Evolutionary conservation across 75 land plant genomes (phyloP).

Genomic region (Picea sitchensis): DNA sequence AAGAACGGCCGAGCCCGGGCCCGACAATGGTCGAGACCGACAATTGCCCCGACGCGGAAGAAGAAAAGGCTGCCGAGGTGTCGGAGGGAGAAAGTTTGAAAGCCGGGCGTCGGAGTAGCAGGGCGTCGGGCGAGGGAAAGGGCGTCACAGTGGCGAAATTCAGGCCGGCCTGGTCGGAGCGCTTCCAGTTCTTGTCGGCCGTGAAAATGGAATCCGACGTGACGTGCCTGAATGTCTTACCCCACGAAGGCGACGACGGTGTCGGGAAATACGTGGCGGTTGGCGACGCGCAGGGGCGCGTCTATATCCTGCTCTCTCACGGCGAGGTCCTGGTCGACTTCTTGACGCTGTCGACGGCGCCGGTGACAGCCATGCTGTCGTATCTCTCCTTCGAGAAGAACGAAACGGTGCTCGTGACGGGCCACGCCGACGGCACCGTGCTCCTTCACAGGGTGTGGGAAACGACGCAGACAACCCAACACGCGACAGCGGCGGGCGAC

Average conservation of each 20-base stretch:
- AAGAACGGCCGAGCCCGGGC: background rate
- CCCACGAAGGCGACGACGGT: slow-evolving; percentile 76
- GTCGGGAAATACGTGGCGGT: slow-evolving; percentile 80
- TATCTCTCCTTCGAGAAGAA: slow-evolving; percentile 49
- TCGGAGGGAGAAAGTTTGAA: background rate
- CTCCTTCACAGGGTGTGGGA: slow-evolving; percentile 71
- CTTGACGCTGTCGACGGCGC: slow-evolving; percentile 33
- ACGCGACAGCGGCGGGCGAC: slow-evolving; percentile 27
- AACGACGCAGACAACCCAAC: slow-evolving; percentile 14
- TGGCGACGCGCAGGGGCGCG: slow-evolving; percentile 61
- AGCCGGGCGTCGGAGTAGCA: background rate
- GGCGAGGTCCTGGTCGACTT: slow-evolving; percentile 69
- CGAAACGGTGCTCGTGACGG: slow-evolving; percentile 77
- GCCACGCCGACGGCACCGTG: slow-evolving; percentile 76
- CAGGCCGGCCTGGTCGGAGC: slow-evolving; percentile 80
- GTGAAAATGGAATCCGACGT: slow-evolving; percentile 63
- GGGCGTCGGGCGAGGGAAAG: background rate
- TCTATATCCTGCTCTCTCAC: slow-evolving; percentile 57
- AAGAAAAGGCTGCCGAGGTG: background rate
- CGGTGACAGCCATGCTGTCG: slow-evolving; percentile 71
- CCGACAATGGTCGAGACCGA: background rate
- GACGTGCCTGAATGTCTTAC: slow-evolving; percentile 62
- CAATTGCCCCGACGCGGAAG: background rate
- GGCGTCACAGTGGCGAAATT: slow-evolving; percentile 66
- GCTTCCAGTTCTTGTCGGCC: slow-evolving; percentile 83